Base-by-base conservation (phyloP, 73 alveolate species). In the Paramecium biaurelia region DNA sequence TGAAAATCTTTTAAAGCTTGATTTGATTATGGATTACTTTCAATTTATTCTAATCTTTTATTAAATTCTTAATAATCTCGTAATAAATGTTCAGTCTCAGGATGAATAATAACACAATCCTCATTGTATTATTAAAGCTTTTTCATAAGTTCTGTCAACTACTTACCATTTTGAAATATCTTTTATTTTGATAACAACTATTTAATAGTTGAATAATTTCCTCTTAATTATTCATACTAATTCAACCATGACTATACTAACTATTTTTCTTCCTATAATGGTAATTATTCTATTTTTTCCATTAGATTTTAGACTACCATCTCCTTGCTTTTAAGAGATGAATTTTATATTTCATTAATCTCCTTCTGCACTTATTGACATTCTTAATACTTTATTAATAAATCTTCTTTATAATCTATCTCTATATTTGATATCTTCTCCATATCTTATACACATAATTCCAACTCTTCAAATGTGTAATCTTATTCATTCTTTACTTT, bases 381-480 rank as follows among this genome's bases (percentile, higher is more conserved):
- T 11, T 79, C 90, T 12, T 79, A 12, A 43, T 79, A 79, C 28
- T 43, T 41, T 2, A 45, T 26, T 45, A 38, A 58, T 41, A 79
- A 0, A 14, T 79, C 74, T 18, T 41, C 26, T 41, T 58, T 37
- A 12, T 79, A 24, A 1, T 79, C 76, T 10, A 79, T 34, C 10
- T n/a, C 4, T 2, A 79, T 79, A 42, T 15, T 41, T 45, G 11
- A 23, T 42, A 79, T 41, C 23, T 43, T 24, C 28, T 45, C 45
- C 21, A 79, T 7, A 30, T 41, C 63, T 6, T 18, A 11, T 45
- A 23, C 11, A 24, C 56, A 21, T 45, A 7, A 26, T 23, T 45
- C 70, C 15, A 79, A 47, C 11, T 79, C 90, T 24, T 79, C 90
- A 43, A 42, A 79, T 30, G 76, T 79, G 47, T 79, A 79, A 23